Base-by-base conservation (phyloP, 208 protist genomes). In the Crithidia mellificae region DNA sequence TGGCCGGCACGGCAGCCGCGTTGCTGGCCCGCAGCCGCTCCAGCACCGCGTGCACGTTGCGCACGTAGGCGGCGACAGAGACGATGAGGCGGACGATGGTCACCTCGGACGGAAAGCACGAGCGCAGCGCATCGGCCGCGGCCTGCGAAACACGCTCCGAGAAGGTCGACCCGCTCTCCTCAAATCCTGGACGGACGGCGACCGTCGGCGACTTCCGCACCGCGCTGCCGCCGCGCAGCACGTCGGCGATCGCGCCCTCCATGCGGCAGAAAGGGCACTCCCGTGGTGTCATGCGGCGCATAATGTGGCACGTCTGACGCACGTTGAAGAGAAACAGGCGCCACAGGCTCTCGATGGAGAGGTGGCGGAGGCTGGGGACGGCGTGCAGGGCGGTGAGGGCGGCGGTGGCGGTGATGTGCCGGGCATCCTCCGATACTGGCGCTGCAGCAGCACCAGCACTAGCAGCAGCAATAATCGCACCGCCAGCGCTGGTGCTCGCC, bases 251-350 rank as follows among this genome's bases (percentile, higher is more conserved):
- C 19, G 76, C 72, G 12, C 29, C 53, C 39, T 67, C 68, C 72
- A 86, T 77, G 19, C 64, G 39, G 20, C 63, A 68, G 38, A 87
- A 68, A 7, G 76, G 76, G 53, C 81, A 81, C 36, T 57, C 49
- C 8, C 22, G 50, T 19, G 72, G 72, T n/a, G 69, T 78, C 29
- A 61, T 56, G 24, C 54, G 58, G 14, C 74, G 81, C 54, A 82
- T 52, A 15, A 80, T 65, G 38, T 55, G 56, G 68, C 77, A 83
- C 1, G 74, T 83, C 34, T 69, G 72, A 61, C 73, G 76, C 39
- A 87, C 65, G 61, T 82, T 84, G 59, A 82, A 87, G 17, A 87
- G 56, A 24, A 87, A 61, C 25, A 87, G 68, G 1, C 68, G 68
- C 82, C 82, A 87, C 24, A 87, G 71, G 22, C 65, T 78, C 30